Base-by-base conservation (phyloP, 805 yeast genomes). In the Yarrowia sp. region DNA sequence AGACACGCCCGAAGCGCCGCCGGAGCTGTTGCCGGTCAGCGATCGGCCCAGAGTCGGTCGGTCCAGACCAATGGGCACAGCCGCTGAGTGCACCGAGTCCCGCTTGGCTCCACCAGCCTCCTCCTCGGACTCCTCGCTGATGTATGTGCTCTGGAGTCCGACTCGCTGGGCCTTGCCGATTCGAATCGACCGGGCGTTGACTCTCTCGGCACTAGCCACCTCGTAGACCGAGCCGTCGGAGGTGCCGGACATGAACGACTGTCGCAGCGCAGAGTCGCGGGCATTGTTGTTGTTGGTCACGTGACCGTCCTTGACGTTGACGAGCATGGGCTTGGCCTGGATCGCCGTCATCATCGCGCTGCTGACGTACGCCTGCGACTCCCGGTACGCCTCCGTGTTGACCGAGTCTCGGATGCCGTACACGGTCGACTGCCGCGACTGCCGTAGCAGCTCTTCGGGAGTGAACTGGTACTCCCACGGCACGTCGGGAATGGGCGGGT, bases 301-400 rank as follows among this genome's bases (percentile, higher is more conserved):
- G 13, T 46, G 46, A 13, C 55, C 55, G 34, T 60, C 53, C 34
- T 44, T 44, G 19, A 86, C 83, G 66, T 83, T 82, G n/a, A 91
- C 89, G 70, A 91, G 79, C 71, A 84, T 83, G 1, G 96, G 95
- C 73, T 84, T 86, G 2, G 90, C 95, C 69, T 88, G 84, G 68
- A 90, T 88, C 1, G 95, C 96, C 0, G 92, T 89, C 74, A 88
- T 88, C 64, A 80, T 80, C 19, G 79, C 77, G 6, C 82, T 81
- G 55, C 78, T 74, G 7, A 79, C 78, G 33, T 78, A 79, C 17
- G 82, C 82, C 9, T 88, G 84, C 6, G 82, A 79, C 36, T 77
- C 80, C 3, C 82, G 74, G 68, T 76, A 79, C 70, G 75, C 75
- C 70, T 78, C 80, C 20, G 81, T 80, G 30, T 77, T 71, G 72